Evolutionary conservation across 164 flowering plant genomes (phyloP).

Genomic region (Liquidambar formosana): DNA sequence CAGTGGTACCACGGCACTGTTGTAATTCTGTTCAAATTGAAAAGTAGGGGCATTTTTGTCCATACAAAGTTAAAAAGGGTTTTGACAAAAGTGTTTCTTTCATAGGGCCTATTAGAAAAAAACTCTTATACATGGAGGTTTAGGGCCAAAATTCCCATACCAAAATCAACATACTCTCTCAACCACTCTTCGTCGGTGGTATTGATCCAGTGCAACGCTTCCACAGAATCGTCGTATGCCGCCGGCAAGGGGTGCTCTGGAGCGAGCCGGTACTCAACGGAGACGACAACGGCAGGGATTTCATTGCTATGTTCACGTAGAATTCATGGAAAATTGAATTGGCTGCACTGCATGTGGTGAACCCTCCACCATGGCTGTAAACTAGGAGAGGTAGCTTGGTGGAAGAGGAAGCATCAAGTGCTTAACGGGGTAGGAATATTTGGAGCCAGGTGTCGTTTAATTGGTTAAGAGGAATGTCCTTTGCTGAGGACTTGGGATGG

Average conservation of each 20-base stretch:
- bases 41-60: too few relatives aligned
- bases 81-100: too few relatives aligned
- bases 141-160: too few relatives aligned
- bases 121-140: too few relatives aligned
- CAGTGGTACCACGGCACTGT: too few relatives aligned
- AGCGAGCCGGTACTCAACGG: conserved; percentile 58
- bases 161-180: conserved; percentile 13
- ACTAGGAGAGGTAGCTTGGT: conserved; percentile 40
- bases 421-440: conserved; percentile 30
- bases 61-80: too few relatives aligned
- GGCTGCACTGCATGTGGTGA: too few relatives aligned
- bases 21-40: too few relatives aligned
- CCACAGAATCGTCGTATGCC: too few relatives aligned
- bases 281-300: conserved; percentile 27
- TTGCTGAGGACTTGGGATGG: conserved; percentile 16
- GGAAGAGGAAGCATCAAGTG: too few relatives aligned
- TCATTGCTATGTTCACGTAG: conserved; percentile 25
- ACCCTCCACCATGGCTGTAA: conserved; percentile 59
- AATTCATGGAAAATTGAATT: conserved; percentile 17
- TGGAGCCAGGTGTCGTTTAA: conserved; percentile 35
- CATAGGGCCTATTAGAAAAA: too few relatives aligned
- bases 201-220: conserved; percentile 38
- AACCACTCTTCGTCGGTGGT: conserved; percentile 25
- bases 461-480: conserved; percentile 29
- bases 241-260: conserved; percentile 62